These are phyloP conservation scores for Tricholoma terreum DNA, from an alignment of 768 basidiomycete genomes.

Conservation along the genomic window DNA sequence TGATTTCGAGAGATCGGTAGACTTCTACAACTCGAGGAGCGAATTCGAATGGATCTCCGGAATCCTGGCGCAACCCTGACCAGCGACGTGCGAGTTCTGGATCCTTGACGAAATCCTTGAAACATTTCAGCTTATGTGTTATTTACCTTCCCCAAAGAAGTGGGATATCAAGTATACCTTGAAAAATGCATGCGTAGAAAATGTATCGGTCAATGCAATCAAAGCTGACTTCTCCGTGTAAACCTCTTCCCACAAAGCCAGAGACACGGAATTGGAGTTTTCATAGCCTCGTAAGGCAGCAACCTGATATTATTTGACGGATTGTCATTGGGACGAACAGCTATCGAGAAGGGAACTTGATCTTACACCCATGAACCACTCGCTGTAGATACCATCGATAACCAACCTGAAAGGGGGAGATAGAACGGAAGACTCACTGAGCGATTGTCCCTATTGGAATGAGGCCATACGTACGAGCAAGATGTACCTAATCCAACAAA, in stretches of 20 bases:
- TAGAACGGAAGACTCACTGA: constrained; percentile 50
- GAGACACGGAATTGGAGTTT: constrained; percentile 64
- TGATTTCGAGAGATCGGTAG: constrained; percentile 70
- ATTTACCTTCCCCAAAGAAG: neutral
- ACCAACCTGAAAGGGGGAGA: neutral
- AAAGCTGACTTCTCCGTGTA: constrained; percentile 52
- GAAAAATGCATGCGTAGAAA: constrained; percentile 85
- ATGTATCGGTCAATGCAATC: constrained; percentile 92
- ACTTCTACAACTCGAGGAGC: constrained; percentile 68
- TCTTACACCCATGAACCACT: constrained; percentile 89
- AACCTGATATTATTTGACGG: constrained; percentile 42
- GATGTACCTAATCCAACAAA: constrained; percentile 55
- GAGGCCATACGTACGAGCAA: constrained; percentile 74
- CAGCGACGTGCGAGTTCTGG: constrained; percentile 66
- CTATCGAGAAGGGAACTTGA: constrained; percentile 1
- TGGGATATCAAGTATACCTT: constrained; percentile 38
- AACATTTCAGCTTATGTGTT: neutral
- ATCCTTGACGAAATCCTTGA: constrained; percentile 60
- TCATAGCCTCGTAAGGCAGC: constrained; percentile 88
- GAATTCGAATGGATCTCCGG: constrained; percentile 85
- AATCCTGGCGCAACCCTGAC: constrained; percentile 89
- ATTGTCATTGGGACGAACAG: neutral
- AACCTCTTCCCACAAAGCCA: constrained; percentile 85
- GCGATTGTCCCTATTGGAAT: constrained; percentile 79
- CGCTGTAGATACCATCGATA: constrained; percentile 38